phyloP scores from a whole-genome alignment of 2,329 filamentous ascomycete species.

The Apiospora koreana region DNA sequence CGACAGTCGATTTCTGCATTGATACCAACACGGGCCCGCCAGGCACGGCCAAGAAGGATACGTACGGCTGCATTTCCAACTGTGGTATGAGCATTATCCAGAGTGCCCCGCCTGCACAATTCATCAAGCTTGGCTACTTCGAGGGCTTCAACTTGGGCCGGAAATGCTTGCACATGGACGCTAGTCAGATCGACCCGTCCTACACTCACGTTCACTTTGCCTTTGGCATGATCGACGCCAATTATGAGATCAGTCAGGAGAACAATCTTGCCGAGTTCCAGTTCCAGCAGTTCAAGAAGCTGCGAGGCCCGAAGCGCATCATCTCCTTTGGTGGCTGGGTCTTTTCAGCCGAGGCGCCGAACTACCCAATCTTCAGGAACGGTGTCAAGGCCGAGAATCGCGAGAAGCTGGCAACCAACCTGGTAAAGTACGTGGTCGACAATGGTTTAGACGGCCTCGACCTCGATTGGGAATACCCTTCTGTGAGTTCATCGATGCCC shows the following conservation, averaged over 20 bases:
- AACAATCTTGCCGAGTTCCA: too few species aligned
- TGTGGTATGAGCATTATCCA: constrained; percentile 31
- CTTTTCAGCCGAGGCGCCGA: constrained; percentile 33
- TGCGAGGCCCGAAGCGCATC: constrained; percentile 31
- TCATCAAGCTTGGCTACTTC: constrained; percentile 31
- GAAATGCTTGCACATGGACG: constrained; percentile 30
- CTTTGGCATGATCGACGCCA: constrained; percentile 33
- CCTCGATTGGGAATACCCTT: constrained; percentile 17
- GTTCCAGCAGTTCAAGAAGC: constrained; percentile 24
- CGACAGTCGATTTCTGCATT: constrained; percentile 35
- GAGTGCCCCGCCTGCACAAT: not conserved
- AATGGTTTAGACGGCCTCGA: constrained; percentile 19
- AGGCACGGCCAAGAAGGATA: constrained; percentile 29
- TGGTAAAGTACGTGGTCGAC: constrained; percentile 11
- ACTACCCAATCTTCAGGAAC: constrained; percentile 35
- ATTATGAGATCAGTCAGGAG: constrained; percentile 13
- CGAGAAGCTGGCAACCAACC: constrained; percentile 15
- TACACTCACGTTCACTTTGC: constrained; percentile 39
- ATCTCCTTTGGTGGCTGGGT: constrained; percentile 44
- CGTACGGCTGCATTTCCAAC: constrained; percentile 36
- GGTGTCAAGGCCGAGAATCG: constrained; percentile 31
- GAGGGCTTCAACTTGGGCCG: constrained; percentile 36
- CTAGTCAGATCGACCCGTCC: constrained; percentile 19
- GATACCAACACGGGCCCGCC: constrained; percentile 28
- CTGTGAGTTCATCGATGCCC: not conserved